Conservation (phyloP, 176 grass and related monocot genomes). For the Calamus simplicifolius region DNA sequence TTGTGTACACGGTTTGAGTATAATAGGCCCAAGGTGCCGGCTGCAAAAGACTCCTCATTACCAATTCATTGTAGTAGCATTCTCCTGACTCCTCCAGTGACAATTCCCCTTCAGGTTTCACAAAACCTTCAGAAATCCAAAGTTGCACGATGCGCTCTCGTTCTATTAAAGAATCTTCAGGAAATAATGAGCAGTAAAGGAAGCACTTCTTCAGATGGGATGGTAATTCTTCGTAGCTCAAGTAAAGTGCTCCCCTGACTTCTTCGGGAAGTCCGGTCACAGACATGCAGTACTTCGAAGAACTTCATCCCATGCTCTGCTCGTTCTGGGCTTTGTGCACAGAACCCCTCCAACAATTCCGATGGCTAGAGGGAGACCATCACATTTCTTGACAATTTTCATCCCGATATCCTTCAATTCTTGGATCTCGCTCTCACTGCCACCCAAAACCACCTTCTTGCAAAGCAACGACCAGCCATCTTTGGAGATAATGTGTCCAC, state of each 20-base stretch:
- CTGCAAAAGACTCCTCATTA: no score
- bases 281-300: slow-evolving; percentile 26
- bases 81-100: no score
- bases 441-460: slow-evolving; percentile 3
- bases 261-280: slow-evolving; percentile 36
- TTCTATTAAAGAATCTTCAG: no score
- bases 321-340: slow-evolving; percentile 19
- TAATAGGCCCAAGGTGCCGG: no score
- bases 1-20: no score
- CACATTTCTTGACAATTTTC: slow-evolving; percentile 40
- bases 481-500: slow-evolving; percentile 19
- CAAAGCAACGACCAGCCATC: slow-evolving; percentile 47
- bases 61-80: no score
- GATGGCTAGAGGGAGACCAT: slow-evolving; percentile 45
- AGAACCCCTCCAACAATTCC: slow-evolving; percentile 44
- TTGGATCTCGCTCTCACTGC: slow-evolving; percentile 3
- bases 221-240: no score
- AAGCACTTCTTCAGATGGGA: no score
- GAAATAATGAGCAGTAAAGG: no score
- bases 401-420: slow-evolving; percentile 27
- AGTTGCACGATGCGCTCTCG: no score
- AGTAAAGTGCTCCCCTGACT: slow-evolving; percentile 42
- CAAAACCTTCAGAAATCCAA: no score
- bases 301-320: slow-evolving; percentile 27
- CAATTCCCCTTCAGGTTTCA: no score